phyloP scores from a whole-genome alignment of 208 protist species.

The Leishmania tarentolae region DNA sequence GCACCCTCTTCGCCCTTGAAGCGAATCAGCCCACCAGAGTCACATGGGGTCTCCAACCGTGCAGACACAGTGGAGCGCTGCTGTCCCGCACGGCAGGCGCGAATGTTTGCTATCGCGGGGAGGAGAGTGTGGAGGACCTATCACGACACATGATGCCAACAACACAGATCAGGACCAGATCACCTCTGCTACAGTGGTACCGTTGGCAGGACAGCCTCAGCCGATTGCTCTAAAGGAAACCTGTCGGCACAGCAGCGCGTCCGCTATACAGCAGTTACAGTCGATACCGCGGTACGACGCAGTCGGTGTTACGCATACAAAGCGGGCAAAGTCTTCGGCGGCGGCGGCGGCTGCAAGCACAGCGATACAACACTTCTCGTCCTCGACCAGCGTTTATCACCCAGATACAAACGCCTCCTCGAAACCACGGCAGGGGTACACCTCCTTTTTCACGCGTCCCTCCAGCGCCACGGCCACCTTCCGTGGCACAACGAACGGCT shows the following conservation, averaged over 20 bases:
- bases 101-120: not conserved
- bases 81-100: not conserved
- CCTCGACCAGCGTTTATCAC: not conserved
- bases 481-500: not conserved
- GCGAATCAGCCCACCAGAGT: not conserved
- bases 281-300: not conserved
- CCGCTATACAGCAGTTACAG: not conserved
- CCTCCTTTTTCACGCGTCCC: not conserved
- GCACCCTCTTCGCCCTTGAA: not conserved
- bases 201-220: not conserved
- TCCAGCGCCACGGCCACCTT: slow-evolving; percentile 6
- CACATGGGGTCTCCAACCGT: not conserved
- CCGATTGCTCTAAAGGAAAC: not conserved
- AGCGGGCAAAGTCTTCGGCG: not conserved
- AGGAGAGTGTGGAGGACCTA: not conserved
- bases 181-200: not conserved
- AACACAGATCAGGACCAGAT: not conserved
- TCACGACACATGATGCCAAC: not conserved
- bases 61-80: not conserved
- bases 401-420: not conserved
- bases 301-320: not conserved
- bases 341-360: not conserved
- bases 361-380: not conserved
- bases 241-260: not conserved
- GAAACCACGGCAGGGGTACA: not conserved